Conservation (phyloP, 169 alveolate genomes). For the Cryptosporidium xiaoi region DNA sequence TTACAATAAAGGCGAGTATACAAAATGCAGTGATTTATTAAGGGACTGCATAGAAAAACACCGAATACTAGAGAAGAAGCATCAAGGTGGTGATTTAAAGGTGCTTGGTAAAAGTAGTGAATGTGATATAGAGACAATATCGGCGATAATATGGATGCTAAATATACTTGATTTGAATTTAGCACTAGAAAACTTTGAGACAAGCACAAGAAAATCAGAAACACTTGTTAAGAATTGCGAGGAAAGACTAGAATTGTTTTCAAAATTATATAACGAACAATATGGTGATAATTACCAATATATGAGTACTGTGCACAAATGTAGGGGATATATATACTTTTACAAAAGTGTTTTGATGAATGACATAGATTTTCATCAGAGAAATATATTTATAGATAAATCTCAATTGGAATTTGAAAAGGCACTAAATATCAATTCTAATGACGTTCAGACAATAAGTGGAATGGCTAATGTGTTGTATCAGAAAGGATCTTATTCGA, state of each 20-base stretch:
- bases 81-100: not conserved
- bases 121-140: not conserved
- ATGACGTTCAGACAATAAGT: constrained; percentile 29
- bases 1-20: constrained; percentile 5
- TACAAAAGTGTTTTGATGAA: constrained; percentile 23
- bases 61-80: constrained; percentile 25
- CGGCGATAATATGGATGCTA: constrained; percentile 6
- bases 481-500: constrained; percentile 9
- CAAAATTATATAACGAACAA: not conserved
- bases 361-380: constrained; percentile 13
- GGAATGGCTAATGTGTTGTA: constrained; percentile 62
- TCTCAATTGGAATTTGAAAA: constrained; percentile 21
- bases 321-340: constrained; percentile 43
- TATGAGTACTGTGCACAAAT: constrained; percentile 1
- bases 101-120: not conserved
- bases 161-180: constrained; percentile 41
- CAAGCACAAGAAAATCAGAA: constrained; percentile 37
- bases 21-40: constrained; percentile 17
- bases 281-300: not conserved
- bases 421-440: constrained; percentile 17
- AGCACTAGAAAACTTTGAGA: constrained; percentile 35
- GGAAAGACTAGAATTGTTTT: constrained; percentile 31
- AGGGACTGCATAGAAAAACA: constrained; percentile 51
- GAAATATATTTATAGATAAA: constrained; percentile 3
- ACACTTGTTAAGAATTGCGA: constrained; percentile 14